Percentiles rank a stretch among this genome's conserved stretches.
Evolutionary conservation across 164 flowering plant species (phyloP).

Genomic region (Protea cynaroides): DNA sequence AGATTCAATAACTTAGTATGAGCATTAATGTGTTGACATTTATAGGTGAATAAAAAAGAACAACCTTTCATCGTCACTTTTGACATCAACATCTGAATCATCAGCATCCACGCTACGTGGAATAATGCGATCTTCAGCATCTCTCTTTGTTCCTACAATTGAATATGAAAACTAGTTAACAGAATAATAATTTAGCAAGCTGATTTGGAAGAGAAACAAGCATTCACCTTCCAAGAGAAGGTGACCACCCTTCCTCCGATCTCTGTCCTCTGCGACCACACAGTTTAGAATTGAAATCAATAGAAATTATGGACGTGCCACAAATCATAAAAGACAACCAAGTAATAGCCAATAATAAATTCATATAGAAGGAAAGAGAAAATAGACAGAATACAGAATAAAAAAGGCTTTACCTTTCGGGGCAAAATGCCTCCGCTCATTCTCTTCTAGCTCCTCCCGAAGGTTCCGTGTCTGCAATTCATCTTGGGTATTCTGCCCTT

Average conservation of each 20-base stretch:
- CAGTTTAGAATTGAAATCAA: slow-evolving; percentile 1
- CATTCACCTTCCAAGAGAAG: slow-evolving; percentile 74
- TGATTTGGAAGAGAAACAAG: not conserved
- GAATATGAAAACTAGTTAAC: slow-evolving; percentile 4
- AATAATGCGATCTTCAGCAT: slow-evolving; percentile 70
- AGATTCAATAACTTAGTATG: no score
- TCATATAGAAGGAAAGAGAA: not conserved
- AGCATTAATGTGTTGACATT: no score
- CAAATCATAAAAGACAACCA: slow-evolving; percentile 1
- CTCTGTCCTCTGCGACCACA: slow-evolving; percentile 76
- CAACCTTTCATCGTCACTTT: slow-evolving; percentile 80
- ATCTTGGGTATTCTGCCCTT: slow-evolving; percentile 92
- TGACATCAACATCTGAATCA: slow-evolving; percentile 85
- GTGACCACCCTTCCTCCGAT: slow-evolving; percentile 72
- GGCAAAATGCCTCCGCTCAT: slow-evolving; percentile 85
- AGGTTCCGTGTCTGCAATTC: slow-evolving; percentile 87
- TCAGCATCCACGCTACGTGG: slow-evolving; percentile 89
- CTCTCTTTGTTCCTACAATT: slow-evolving; percentile 66
- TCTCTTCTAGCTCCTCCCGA: slow-evolving; percentile 80
- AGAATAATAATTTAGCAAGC: not conserved
- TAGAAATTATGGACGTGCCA: not conserved
- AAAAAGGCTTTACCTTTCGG: slow-evolving; percentile 53
- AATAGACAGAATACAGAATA: not conserved
- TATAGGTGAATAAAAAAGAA: not conserved
- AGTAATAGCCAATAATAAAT: no score